Evolutionary conservation across 768 basidiomycete genomes (phyloP), one percentile per base, ranked within the genome.

Genomic region (Naematelia encephala): DNA sequence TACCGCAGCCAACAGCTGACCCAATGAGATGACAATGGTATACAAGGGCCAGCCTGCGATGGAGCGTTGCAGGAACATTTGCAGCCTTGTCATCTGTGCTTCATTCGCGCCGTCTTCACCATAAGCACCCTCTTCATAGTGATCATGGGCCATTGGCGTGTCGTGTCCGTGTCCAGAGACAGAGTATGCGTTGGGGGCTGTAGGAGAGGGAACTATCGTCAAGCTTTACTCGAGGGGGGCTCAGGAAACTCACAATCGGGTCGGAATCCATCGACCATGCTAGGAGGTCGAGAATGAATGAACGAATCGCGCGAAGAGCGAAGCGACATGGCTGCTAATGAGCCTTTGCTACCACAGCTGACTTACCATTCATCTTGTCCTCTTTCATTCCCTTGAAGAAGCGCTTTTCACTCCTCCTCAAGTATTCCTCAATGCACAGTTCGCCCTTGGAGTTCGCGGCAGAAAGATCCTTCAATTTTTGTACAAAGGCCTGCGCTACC

Each of bases 301-400:
- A 74, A 77, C 27, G 74, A 75, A 56, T 77, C 74, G 48, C 76
- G 53, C 2, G 73, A 74, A 3, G 73, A 75, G 53, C 71, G 64
- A 26, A 75, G 58, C 13, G 62, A 65, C 66, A 68, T 70, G 25
- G 73, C 74, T 58, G 60, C 14, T 8, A 16, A 16, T 39, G 16
- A 39, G 34, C 34, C 8, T 8, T 8, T 39, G 34, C n/a, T 3
- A 46, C 3, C 43, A 4, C 27, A 2, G 2, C 4, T 34, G 4
- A 64, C 68, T 61, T 43, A 69, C 85, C 87, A 23, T 85, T 85
- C n/a, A 94, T 80, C 80, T 89, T 92, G 66, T 93, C 90, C 77
- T 86, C 88, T 72, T 88, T 85, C 63, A 92, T 89, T 72, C 86
- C 87, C 60, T 89, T 87, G 78, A 94, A 94, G 85, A 91, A 96